Evolutionary conservation across 208 protist species (phyloP), one percentile per base, ranked within the genome.

Genomic region (Balamuthia mandrillaris): DNA sequence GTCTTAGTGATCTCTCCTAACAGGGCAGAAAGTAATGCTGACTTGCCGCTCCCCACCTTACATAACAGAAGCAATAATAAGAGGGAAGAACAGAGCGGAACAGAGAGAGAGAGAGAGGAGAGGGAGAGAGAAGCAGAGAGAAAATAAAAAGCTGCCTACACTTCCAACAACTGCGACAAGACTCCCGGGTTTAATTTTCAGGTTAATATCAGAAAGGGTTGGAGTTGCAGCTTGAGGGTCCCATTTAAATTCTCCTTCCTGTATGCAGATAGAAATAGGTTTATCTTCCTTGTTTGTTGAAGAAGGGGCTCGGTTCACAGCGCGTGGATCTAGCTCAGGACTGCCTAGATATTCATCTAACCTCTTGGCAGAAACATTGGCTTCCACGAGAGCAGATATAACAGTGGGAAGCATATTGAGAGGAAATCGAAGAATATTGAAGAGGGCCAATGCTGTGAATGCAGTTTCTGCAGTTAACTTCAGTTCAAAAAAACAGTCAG

Each of bases 391-490:
- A 2, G 84, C 54, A 18, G 87, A 92, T 31, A 97, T 45, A 7
- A 95, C 81, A 7, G 87, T 84, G 2, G 96, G 96, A 21, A 97
- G 92, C 90, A 96, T 93, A 47, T 95, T 92, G 51, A 96, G 95
- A 4, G 61, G 21, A 39, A 70, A 56, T 49, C 31, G 24, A 18
- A 70, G 24, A 18, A 70, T 18, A 70, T 70, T 70, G 61, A 70
- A 70, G 16, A 70, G 61, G 5, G 93, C 77, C 39, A 98, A 92
- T 24, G 94, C 72, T 1, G 96, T 95, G 72, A 98, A 97, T 0
- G 96, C 95, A 12, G 95, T 88, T 29, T 93, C 81, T 4, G 95
- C 88, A 0, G 84, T 94, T 16, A 98, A 91, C 33, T 87, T 10
- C 24, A 29, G 6, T 7, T 21, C 14, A 6, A 70, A 29, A 6